Evolutionary conservation across 192 early-diverging fungal species (phyloP), one percentile per base, ranked within the genome.

Genomic region (Podila epicladia): DNA sequence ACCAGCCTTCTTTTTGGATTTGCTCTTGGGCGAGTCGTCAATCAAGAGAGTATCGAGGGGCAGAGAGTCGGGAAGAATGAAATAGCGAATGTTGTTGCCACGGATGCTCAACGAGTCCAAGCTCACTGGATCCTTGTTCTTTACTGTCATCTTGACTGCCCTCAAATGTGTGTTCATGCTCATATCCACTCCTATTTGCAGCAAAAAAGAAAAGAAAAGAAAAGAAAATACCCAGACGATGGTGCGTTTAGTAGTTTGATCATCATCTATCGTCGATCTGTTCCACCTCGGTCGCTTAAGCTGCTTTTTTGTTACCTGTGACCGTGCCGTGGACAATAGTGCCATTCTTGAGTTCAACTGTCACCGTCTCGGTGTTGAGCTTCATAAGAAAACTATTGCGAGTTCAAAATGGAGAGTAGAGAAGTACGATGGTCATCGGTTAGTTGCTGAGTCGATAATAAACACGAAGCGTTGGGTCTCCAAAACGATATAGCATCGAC

Each of bases 101-200:
- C 98, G 93, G 64, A 99, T 92, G 70, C 94, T 95, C 55, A 99
- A 87, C n/a, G 94, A 90, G 73, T 99, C 98, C 29, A 99, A 86
- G 60, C 87, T 91, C 48, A 92, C 88, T 11, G 98, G 95, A 66
- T 99, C 96, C 84, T 93, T 93, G 84, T 91, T 93, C 76, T 94
- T 94, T 12, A 99, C 93, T 0, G 97, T 99, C 97, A 99, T 96
- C 85, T 99, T 99, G 65, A 99, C 97, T 48, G 94, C 91, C 77
- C 97, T 98, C 83, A 99, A 87, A 85, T 99, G 98, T 71, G 96
- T 98, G 86, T 99, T 99, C 98, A 99, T 99, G 85, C 93, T 94
- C 96, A 99, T 97, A 75, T 99, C 98, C 26, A 99, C 97, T 58
- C 94, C 94, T 90, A 78, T 17, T 62, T 12, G 71, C 4, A 78